Conservation (phyloP, 306 rosid species). For the Luffa acutangula region DNA sequence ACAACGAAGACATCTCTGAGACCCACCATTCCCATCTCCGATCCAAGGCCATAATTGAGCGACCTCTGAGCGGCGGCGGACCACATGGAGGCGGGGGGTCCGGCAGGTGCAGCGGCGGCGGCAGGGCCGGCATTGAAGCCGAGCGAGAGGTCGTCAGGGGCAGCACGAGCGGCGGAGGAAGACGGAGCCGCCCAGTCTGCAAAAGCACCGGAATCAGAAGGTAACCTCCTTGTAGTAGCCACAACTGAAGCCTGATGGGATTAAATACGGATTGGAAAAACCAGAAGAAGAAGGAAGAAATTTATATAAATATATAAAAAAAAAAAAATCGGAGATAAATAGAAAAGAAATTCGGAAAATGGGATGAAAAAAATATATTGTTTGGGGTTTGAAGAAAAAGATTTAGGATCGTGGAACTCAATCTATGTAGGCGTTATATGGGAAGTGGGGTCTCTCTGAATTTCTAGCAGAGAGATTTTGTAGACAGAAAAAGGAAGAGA, state of each 20-base stretch:
- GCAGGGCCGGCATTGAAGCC: conserved; percentile 84
- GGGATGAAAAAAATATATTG: conserved; percentile 1
- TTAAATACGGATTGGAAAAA: neutral
- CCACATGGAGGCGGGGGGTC: conserved; percentile 42
- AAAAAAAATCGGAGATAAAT: neutral
- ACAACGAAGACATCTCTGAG: conserved; percentile 70
- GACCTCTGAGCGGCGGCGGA: conserved; percentile 22
- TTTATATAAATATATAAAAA: no score
- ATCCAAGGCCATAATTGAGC: conserved; percentile 38
- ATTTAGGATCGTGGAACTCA: conserved; percentile 10
- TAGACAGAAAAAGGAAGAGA: conserved; percentile 4
- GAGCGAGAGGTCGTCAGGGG: conserved; percentile 65
- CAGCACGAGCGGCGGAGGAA: conserved; percentile 28
- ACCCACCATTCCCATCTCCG: conserved; percentile 72
- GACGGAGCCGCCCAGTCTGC: conserved; percentile 81
- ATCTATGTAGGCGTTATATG: conserved; percentile 35
- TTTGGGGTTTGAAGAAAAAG: neutral
- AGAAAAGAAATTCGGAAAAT: neutral
- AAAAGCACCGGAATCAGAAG: conserved; percentile 90
- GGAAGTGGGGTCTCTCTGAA: conserved; percentile 65
- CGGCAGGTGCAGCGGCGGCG: conserved; percentile 30
- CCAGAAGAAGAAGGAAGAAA: neutral
- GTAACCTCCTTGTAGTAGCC: conserved; percentile 97
- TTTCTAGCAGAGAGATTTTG: conserved; percentile 28
- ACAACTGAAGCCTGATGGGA: conserved; percentile 38